Evolutionary conservation across 164 flowering plant species (phyloP).

Genomic region (Buxus sempervirens): DNA sequence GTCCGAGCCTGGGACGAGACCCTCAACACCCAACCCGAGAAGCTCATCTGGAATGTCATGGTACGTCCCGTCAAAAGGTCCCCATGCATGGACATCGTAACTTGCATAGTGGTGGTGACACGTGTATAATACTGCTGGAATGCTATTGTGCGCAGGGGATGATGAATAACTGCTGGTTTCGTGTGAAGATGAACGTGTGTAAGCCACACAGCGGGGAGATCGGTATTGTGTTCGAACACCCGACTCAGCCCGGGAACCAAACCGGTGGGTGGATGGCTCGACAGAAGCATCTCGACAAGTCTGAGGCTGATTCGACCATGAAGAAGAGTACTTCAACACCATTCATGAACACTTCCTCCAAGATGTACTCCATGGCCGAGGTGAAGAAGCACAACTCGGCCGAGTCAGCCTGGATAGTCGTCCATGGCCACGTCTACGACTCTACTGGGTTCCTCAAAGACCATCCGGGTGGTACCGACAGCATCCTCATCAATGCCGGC

Average conservation of each 20-base stretch:
- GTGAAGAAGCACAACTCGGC: conserved; percentile 65
- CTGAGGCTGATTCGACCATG: conserved; percentile 33
- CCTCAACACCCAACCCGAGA: conserved; percentile 95
- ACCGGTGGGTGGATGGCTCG: conserved; percentile 96
- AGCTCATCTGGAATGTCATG: conserved; percentile 96
- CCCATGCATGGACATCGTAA: too few species aligned
- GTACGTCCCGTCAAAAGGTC: too few species aligned
- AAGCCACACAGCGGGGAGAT: conserved; percentile 75
- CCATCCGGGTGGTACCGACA: conserved; percentile 95
- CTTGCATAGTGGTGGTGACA: too few species aligned
- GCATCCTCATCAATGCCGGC: conserved; percentile 95
- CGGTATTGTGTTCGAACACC: conserved; percentile 90
- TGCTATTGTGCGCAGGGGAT: conserved; percentile 57
- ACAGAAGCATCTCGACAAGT: conserved; percentile 50
- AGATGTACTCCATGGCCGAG: conserved; percentile 58
- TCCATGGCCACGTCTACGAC: conserved; percentile 91
- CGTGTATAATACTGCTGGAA: too few species aligned
- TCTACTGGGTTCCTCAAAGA: conserved; percentile 82
- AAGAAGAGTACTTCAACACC: conserved; percentile 78
- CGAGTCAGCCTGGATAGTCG: conserved; percentile 89
- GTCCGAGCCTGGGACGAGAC: conserved; percentile 98
- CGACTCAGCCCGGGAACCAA: conserved; percentile 79
- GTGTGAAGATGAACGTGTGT: conserved; percentile 72
- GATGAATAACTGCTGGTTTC: conserved; percentile 99
- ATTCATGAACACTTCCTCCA: conserved; percentile 73